These are phyloP conservation scores for Phytophthora podocarpi DNA, from an alignment of 352 stramenopile species.

Conservation along the genomic window DNA sequence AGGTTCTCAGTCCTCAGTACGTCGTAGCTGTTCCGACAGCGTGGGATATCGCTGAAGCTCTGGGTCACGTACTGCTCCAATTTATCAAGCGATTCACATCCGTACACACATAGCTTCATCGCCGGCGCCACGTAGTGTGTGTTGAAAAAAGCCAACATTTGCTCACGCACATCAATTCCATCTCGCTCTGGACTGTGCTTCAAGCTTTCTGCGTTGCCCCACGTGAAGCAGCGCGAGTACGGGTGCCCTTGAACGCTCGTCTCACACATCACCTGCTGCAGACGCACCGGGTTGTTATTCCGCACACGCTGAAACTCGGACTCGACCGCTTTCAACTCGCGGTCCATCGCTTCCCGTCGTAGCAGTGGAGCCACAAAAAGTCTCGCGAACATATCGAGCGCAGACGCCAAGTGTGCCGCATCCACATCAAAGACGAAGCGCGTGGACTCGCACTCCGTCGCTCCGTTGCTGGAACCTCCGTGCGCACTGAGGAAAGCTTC, in stretches of 20 bases:
- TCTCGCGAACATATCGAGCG: slow-evolving; percentile 91
- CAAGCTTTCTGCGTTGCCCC: slow-evolving; percentile 76
- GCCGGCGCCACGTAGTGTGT: slow-evolving; percentile 57
- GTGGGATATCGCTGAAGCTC: slow-evolving; percentile 55
- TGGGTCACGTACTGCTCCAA: slow-evolving; percentile 60
- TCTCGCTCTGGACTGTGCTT: slow-evolving; percentile 36
- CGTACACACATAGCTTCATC: slow-evolving; percentile 82
- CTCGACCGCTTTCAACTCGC: slow-evolving; percentile 84
- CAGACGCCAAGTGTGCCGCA: slow-evolving; percentile 44
- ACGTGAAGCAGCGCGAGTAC: slow-evolving; percentile 75
- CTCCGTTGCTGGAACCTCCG: slow-evolving; percentile 91
- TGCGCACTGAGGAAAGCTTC: slow-evolving; percentile 86
- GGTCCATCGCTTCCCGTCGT: slow-evolving; percentile 67
- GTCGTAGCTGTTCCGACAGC: not conserved
- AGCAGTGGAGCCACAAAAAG: slow-evolving; percentile 92
- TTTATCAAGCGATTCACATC: slow-evolving; percentile 58
- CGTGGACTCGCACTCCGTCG: slow-evolving; percentile 91
- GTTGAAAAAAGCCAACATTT: slow-evolving; percentile 63
- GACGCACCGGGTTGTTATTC: slow-evolving; percentile 63
- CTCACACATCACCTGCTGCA: slow-evolving; percentile 80
- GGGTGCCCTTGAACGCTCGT: slow-evolving; percentile 52
- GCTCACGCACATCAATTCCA: slow-evolving; percentile 54
- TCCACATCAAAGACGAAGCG: slow-evolving; percentile 92
- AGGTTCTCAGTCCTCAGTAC: slow-evolving; percentile 6
- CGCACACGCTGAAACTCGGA: slow-evolving; percentile 80